Conservation (phyloP, 139 green algal genomes). For the Eudorina sp. region DNA sequence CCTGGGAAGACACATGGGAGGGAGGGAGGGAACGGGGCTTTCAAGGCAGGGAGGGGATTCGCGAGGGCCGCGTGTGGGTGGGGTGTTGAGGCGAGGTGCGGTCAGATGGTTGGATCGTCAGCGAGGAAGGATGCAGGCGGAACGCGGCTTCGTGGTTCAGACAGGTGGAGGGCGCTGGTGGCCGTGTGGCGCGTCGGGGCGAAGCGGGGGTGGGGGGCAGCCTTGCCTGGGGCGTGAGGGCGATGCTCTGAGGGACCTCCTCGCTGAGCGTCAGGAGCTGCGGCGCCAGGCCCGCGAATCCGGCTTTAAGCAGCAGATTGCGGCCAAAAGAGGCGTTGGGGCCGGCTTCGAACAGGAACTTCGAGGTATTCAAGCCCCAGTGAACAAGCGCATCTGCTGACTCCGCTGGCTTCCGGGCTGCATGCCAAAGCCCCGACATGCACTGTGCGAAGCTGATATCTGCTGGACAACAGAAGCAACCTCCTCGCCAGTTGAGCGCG, state of each 20-base stretch:
- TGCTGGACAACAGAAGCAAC: constrained; percentile 42
- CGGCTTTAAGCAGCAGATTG: neutral
- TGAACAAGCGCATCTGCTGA: constrained; percentile 13
- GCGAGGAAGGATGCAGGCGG: no score
- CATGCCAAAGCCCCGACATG: constrained; percentile 2
- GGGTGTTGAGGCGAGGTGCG: neutral
- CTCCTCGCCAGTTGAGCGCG: constrained; percentile 1
- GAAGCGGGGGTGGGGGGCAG: no score
- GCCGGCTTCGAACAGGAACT: constrained; percentile 1
- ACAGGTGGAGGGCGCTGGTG: no score
- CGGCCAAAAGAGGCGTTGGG: neutral
- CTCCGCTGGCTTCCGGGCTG: neutral
- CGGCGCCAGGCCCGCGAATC: neutral
- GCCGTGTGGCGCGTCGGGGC: no score
- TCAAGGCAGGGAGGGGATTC: neutral
- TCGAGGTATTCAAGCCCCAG: constrained; percentile 15
- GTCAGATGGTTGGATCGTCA: no score
- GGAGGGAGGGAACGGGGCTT: neutral
- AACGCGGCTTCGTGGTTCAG: no score
- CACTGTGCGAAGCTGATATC: constrained; percentile 33
- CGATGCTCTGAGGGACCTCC: constrained; percentile 32
- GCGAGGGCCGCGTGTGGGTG: neutral
- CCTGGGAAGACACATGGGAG: neutral
- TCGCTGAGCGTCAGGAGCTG: neutral
- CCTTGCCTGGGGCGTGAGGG: constrained; percentile 25